Conservation (phyloP, 2,329 filamentous ascomycete species). For the Xenosphaeropsis pyriputrescens region DNA sequence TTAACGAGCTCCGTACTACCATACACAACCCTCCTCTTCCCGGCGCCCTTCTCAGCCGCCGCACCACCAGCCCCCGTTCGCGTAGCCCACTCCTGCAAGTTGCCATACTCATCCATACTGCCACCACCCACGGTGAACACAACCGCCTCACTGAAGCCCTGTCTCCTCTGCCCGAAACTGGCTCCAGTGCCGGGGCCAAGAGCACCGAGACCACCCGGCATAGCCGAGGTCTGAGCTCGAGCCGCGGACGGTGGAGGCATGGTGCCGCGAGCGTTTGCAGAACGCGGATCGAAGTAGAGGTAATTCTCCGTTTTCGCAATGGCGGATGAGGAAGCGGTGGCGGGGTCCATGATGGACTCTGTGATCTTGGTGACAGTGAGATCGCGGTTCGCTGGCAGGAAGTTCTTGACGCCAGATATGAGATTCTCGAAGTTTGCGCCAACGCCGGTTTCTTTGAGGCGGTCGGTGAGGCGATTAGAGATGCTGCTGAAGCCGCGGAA, state of each 20-base stretch:
- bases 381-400: conserved; percentile 90
- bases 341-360: conserved; percentile 94
- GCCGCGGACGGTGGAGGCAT: conserved; percentile 61
- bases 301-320: conserved; percentile 95
- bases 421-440: conserved; percentile 84
- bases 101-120: conserved; percentile 98
- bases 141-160: conserved; percentile 79
- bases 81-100: conserved; percentile 89
- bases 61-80: conserved; percentile 41
- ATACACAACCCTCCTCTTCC: conserved; percentile 77
- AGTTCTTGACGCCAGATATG: conserved; percentile 94
- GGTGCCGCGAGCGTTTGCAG: conserved; percentile 81
- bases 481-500: conserved; percentile 91
- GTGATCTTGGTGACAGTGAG: conserved; percentile 96
- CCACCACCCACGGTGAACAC: conserved; percentile 94
- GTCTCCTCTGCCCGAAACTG: conserved; percentile 79
- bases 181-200: conserved; percentile 52
- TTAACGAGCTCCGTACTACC: conserved; percentile 78
- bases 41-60: conserved; percentile 34
- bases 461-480: conserved; percentile 81
- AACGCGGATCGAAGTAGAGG: conserved; percentile 91
- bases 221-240: conserved; percentile 21
- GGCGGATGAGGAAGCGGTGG: conserved; percentile 75
- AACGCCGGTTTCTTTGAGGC: conserved; percentile 79
- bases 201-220: conserved; percentile 29